These are phyloP conservation scores for Sextonia rubra DNA, from an alignment of 164 flowering plant species.

Conservation along the genomic window DNA sequence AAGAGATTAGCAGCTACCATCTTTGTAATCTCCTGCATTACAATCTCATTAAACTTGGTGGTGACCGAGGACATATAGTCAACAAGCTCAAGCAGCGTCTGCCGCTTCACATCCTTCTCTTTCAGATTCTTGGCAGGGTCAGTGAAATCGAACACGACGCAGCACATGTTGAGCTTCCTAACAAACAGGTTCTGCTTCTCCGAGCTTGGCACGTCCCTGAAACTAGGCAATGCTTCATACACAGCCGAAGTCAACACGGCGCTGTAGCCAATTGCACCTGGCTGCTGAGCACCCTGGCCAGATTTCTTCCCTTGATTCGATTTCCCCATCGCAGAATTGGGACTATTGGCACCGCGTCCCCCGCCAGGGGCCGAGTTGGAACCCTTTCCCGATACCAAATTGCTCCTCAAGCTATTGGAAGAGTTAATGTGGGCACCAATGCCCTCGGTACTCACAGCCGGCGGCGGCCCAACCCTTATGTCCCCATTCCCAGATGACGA, in stretches of 20 bases:
- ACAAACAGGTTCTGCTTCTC: slow-evolving; percentile 68
- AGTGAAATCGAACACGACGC: slow-evolving; percentile 67
- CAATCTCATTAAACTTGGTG: slow-evolving; percentile 61
- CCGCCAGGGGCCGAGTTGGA: slow-evolving; percentile 20
- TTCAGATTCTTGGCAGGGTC: slow-evolving; percentile 60
- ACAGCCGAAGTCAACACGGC: slow-evolving; percentile 8
- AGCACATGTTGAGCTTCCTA: slow-evolving; percentile 65
- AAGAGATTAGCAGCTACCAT: slow-evolving; percentile 76
- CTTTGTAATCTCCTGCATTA: slow-evolving; percentile 75
- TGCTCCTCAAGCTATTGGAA: slow-evolving; percentile 24
- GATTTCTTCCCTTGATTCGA: slow-evolving; percentile 47
- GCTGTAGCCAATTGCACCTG: slow-evolving; percentile 6
- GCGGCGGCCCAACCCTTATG: slow-evolving; percentile 17
- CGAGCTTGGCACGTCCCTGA: slow-evolving; percentile 64
- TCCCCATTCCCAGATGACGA: slow-evolving; percentile 28
- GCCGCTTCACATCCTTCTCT: slow-evolving; percentile 76
- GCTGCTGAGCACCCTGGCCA: slow-evolving; percentile 15
- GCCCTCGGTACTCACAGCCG: slow-evolving; percentile 20
- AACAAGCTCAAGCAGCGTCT: slow-evolving; percentile 75
- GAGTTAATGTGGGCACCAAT: slow-evolving; percentile 13
- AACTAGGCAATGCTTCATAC: slow-evolving; percentile 70
- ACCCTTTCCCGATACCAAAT: slow-evolving; percentile 25
- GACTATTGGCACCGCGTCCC: not conserved
- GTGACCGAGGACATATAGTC: slow-evolving; percentile 55
- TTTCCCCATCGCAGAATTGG: slow-evolving; percentile 15